These are phyloP conservation scores for Claviceps quebecensis DNA, from an alignment of 2,329 filamentous ascomycete species.

Conservation along the genomic window DNA sequence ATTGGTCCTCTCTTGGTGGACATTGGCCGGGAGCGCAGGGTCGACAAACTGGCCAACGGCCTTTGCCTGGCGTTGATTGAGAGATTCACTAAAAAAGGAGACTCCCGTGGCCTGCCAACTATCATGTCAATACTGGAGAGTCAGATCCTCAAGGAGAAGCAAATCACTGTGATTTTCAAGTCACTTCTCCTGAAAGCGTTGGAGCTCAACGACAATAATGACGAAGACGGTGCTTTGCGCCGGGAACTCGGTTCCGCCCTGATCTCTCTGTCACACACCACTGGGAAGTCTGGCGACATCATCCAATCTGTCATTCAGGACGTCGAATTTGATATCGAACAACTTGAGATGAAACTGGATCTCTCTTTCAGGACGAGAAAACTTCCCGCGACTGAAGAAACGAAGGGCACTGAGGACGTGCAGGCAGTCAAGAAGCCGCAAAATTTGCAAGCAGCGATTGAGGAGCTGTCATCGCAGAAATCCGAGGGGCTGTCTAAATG, in stretches of 20 bases:
- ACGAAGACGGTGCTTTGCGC: conserved; percentile 41
- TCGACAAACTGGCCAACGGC: conserved; percentile 59
- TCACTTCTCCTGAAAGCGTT: conserved; percentile 47
- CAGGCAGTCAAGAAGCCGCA: conserved; percentile 17
- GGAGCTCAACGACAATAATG: conserved; percentile 39
- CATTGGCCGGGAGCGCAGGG: conserved; percentile 49
- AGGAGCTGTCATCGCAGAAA: conserved; percentile 23
- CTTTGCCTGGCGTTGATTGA: conserved; percentile 54
- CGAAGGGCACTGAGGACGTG: conserved; percentile 22
- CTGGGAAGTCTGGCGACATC: conserved; percentile 44
- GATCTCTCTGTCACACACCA: conserved; percentile 49
- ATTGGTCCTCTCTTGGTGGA: conserved; percentile 45
- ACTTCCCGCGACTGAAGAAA: conserved; percentile 33
- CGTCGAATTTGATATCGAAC: conserved; percentile 57
- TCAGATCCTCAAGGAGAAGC: conserved; percentile 46
- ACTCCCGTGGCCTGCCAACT: conserved; percentile 39
- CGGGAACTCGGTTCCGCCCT: conserved; percentile 52
- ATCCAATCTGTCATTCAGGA: conserved; percentile 54
- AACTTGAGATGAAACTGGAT: conserved; percentile 61
- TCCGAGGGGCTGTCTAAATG: conserved; percentile 32
- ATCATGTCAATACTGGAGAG: conserved; percentile 49
- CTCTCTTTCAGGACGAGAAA: conserved; percentile 48
- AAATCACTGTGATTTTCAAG: conserved; percentile 52
- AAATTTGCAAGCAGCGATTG: conserved; percentile 25
- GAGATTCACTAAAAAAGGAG: conserved; percentile 44